phyloP scores from a whole-genome alignment of 129 eudicot species.

The Arctium minus region DNA sequence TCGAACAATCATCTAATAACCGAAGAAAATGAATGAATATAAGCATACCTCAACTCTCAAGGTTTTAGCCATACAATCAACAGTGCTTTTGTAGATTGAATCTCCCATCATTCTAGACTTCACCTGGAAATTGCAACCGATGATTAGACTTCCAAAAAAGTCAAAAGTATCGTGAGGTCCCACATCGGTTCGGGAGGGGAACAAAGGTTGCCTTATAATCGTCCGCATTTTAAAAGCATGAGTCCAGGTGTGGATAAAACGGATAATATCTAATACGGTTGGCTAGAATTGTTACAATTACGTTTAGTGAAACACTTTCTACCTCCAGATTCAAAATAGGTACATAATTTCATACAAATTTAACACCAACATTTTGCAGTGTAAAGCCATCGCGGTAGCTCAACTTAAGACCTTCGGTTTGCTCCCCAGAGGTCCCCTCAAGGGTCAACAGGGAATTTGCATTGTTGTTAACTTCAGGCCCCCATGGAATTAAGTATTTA shows the following conservation, averaged over 20 bases:
- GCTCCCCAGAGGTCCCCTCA: too few species aligned
- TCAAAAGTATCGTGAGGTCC: background rate
- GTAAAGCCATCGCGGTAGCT: background rate
- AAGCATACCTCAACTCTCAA: slow-evolving; percentile 62
- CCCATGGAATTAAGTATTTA: too few species aligned
- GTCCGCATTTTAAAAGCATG: too few species aligned
- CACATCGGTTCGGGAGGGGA: too few species aligned
- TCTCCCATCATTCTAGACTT: slow-evolving; percentile 99
- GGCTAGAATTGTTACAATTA: too few species aligned
- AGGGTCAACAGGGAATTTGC: too few species aligned
- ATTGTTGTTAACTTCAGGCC: too few species aligned
- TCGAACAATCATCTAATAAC: too few species aligned
- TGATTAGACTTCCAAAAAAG: background rate
- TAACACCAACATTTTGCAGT: background rate
- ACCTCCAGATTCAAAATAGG: background rate
- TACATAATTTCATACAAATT: background rate
- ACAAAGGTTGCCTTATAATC: too few species aligned
- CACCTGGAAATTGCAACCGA: slow-evolving; percentile 37
- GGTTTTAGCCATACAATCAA: slow-evolving; percentile 79
- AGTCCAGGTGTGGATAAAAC: too few species aligned
- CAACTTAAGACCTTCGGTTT: too few species aligned
- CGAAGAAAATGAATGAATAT: background rate
- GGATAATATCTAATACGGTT: too few species aligned
- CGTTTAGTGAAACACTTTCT: background rate
- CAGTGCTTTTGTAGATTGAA: slow-evolving; percentile 60